These are phyloP conservation scores for Wickerhamiella azyma DNA, from an alignment of 805 yeast genomes.

Conservation along the genomic window DNA sequence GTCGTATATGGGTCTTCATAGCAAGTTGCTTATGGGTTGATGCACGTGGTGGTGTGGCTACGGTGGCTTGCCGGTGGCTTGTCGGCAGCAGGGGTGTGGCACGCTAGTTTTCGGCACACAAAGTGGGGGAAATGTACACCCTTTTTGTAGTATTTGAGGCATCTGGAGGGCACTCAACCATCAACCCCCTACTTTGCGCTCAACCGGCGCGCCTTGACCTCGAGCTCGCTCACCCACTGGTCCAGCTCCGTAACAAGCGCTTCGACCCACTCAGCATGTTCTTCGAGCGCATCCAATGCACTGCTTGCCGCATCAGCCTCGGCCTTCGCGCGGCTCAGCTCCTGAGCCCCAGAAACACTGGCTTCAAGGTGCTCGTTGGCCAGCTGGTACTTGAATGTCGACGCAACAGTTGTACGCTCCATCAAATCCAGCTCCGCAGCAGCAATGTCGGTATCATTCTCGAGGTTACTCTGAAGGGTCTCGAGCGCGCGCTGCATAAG, in stretches of 20 bases:
- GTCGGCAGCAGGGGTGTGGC: too few species aligned
- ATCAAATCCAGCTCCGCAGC: conserved; percentile 6
- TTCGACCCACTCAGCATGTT: conserved; percentile 1
- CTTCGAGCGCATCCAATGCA: conserved; percentile 4
- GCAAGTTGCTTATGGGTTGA: neutral
- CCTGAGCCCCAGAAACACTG: neutral
- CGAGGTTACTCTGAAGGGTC: conserved; percentile 7
- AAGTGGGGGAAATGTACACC: too few species aligned
- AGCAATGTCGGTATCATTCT: conserved; percentile 8
- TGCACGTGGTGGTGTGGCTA: too few species aligned
- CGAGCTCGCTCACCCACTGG: conserved; percentile 9
- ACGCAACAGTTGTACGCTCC: conserved; percentile 7
- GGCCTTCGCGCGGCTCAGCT: neutral
- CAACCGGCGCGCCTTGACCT: conserved; percentile 7
- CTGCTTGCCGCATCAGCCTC: neutral
- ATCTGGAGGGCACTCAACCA: too few species aligned
- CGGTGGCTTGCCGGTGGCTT: too few species aligned
- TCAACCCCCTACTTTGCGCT: neutral
- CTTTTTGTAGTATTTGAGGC: too few species aligned
- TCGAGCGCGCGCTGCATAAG: conserved; percentile 5
- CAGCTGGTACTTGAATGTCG: conserved; percentile 3
- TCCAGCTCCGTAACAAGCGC: conserved; percentile 1
- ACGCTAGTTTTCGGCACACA: too few species aligned
- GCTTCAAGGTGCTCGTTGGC: conserved; percentile 5
- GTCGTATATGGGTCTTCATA: conserved; percentile 9